Conservation (phyloP, 1,284 basidiomycete genomes). For the Phaffia rhodozyma region DNA sequence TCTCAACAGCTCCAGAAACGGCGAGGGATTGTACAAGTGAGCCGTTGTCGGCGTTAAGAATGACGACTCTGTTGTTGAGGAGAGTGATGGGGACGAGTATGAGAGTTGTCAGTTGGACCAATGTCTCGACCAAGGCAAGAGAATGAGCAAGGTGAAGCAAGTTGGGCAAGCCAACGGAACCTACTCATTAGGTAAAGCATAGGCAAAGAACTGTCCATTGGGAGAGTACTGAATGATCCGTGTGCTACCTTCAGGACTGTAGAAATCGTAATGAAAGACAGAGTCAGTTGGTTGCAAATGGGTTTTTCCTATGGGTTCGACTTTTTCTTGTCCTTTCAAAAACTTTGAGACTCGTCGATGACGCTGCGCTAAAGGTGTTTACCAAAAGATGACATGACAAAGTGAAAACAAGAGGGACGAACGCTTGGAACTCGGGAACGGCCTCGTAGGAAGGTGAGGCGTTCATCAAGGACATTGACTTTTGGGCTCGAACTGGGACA, state of each 20-base stretch:
- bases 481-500: constrained; percentile 53
- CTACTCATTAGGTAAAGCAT: constrained; percentile 60
- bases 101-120: constrained; percentile 16
- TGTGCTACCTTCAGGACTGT: constrained; percentile 50
- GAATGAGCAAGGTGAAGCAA: not conserved
- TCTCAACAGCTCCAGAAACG: constrained; percentile 61
- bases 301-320: too few relatives aligned
- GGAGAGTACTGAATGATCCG: constrained; percentile 72
- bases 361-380: not conserved
- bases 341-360: not conserved
- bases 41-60: constrained; percentile 63
- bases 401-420: constrained; percentile 19
- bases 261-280: not conserved
- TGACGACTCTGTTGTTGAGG: constrained; percentile 46
- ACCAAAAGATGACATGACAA: not conserved
- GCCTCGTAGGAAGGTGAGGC: constrained; percentile 65
- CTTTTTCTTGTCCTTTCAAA: too few relatives aligned
- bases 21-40: constrained; percentile 51
- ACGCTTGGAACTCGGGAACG: constrained; percentile 52
- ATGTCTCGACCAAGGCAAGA: not conserved
- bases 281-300: not conserved
- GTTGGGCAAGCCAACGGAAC: constrained; percentile 29
- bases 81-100: constrained; percentile 4
- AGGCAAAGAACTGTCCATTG: constrained; percentile 77
- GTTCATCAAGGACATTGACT: constrained; percentile 72